A percentile compares a stretch with the other conserved stretches of the same genome.
phyloP scores from a whole-genome alignment of 2,329 filamentous ascomycete genomes.

The Colletotrichum ledebouriae region DNA sequence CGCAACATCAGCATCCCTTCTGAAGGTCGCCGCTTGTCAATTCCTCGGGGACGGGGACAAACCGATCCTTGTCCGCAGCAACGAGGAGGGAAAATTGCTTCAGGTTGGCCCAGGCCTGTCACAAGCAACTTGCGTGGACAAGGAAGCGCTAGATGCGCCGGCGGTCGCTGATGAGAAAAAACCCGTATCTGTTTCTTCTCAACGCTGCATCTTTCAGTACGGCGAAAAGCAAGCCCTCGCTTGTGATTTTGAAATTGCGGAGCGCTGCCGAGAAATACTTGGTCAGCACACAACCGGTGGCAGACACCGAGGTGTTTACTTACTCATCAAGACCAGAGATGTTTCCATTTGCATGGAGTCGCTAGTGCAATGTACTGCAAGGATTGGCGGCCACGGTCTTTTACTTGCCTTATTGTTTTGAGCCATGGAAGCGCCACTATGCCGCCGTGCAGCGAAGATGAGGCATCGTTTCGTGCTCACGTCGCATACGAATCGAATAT shows the following conservation, averaged over 20 bases:
- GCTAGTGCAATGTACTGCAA: constrained; percentile 23
- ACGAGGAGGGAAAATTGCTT: neutral
- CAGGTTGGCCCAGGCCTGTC: constrained; percentile 6
- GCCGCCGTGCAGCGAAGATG: neutral
- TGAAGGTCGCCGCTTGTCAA: constrained; percentile 5
- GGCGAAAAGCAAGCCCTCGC: constrained; percentile 29
- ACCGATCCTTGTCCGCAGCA: neutral
- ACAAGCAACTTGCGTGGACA: constrained; percentile 6
- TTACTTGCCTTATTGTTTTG: constrained; percentile 1
- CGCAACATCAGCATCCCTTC: constrained; percentile 3
- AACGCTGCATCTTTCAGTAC: constrained; percentile 18
- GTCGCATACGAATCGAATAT: neutral
- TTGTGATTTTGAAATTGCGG: constrained; percentile 25
- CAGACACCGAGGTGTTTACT: too few relatives aligned
- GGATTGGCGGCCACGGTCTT: constrained; percentile 12
- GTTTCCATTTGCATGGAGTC: constrained; percentile 3
- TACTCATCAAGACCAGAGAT: neutral
- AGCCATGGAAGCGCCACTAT: constrained; percentile 22
- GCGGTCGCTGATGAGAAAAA: constrained; percentile 9
- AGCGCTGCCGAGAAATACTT: too few relatives aligned
- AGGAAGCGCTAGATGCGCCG: constrained; percentile 19
- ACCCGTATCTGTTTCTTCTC: constrained; percentile 14
- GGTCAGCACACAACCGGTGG: too few relatives aligned
- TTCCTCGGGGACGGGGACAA: neutral
- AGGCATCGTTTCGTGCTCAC: neutral